Base-by-base conservation (phyloP, 2,329 filamentous ascomycete species). In the Neofusicoccum kwambonambiense region DNA sequence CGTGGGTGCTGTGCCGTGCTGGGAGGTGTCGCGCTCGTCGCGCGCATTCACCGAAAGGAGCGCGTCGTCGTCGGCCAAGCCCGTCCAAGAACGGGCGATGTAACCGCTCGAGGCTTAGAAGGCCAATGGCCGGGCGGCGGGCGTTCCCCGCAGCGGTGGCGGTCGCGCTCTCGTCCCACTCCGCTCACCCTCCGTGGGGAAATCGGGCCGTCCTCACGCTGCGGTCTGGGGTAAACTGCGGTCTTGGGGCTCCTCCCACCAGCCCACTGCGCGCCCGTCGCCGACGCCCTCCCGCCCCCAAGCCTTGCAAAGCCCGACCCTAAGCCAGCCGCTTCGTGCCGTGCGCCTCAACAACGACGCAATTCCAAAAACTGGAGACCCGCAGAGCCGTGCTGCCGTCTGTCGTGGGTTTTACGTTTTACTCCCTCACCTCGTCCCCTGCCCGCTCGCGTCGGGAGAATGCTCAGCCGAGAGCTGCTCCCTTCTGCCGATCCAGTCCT, bases 251-350 rank as follows among this genome's bases (percentile, higher is more conserved):
- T 6, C 45, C 17, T 49, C 19, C 27, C 45, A 11, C 13, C 42
- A 45, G 42, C 17, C 39, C 6, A 1, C 15, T n/a, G 42, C 42
- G 4, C 42, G n/a, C 15, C 42, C 13, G 4, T 49, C 19, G 50
- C 50, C 51, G 51, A 41, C 51, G 12, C 31, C 35, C 35, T 12
- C 51, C 51, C 35, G 35, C 51, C 51, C 13, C 52, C 52, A 57
- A 57, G 52, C 52, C 39, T 57, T 57, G 52, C 52, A 44, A 57
- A 57, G 37, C 37, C 52, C 52, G 52, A 57, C 19, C 39, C 35
- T 9, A 17, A 6, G 11, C 34, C 51, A 11, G 19, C 22, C 27
- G 47, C 22, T 12, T 22, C 34, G 35, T 12, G 47, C 5, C 45
- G 11, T 11, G 17, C 9, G 4, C 17, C 45, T 27, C 47, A 51